Evolutionary conservation across 2,329 filamentous ascomycete species (phyloP).

Genomic region (Drechslerella stenobrocha): DNA sequence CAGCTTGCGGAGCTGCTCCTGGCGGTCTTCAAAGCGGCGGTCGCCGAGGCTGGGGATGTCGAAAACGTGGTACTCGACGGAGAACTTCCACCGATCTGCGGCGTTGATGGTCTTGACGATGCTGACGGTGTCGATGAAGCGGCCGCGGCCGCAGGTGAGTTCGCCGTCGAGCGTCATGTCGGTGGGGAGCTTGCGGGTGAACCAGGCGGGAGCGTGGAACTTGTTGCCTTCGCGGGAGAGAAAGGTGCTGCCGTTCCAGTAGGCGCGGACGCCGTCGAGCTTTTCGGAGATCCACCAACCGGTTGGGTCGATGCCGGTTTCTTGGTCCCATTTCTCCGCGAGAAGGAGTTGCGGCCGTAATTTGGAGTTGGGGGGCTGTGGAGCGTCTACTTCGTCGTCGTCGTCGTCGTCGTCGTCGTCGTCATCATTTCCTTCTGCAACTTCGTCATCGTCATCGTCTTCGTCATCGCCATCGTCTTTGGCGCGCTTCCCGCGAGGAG

Average conservation of each 20-base stretch:
- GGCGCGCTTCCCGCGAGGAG: conserved; percentile 24
- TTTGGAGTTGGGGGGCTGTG: conserved; percentile 38
- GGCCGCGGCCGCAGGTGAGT: conserved; percentile 51
- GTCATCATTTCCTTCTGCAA: conserved; percentile 13
- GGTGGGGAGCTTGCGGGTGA: conserved; percentile 51
- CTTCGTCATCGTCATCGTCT: conserved; percentile 23
- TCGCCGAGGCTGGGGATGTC: conserved; percentile 50
- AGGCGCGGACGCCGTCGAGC: conserved; percentile 53
- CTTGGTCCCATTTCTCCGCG: conserved; percentile 53
- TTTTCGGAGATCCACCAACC: conserved; percentile 53
- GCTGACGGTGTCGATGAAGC: conserved; percentile 52
- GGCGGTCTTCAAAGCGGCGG: conserved; percentile 50
- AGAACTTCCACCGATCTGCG: conserved; percentile 52
- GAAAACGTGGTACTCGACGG: conserved; percentile 52
- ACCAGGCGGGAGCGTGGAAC: conserved; percentile 53
- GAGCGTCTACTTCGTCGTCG: conserved; percentile 23
- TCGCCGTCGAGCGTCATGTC: conserved; percentile 53
- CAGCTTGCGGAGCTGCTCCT: conserved; percentile 45
- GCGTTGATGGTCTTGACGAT: conserved; percentile 52
- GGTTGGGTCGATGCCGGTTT: conserved; percentile 51
- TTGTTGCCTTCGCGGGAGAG: conserved; percentile 52
- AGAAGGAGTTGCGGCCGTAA: conserved; percentile 51
- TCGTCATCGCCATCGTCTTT: conserved; percentile 20
- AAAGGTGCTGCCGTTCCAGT: conserved; percentile 52
- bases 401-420: conserved; percentile 24